phyloP scores from a whole-genome alignment of 2,329 filamentous ascomycete genomes.

The Coleophoma eucalyptorum region DNA sequence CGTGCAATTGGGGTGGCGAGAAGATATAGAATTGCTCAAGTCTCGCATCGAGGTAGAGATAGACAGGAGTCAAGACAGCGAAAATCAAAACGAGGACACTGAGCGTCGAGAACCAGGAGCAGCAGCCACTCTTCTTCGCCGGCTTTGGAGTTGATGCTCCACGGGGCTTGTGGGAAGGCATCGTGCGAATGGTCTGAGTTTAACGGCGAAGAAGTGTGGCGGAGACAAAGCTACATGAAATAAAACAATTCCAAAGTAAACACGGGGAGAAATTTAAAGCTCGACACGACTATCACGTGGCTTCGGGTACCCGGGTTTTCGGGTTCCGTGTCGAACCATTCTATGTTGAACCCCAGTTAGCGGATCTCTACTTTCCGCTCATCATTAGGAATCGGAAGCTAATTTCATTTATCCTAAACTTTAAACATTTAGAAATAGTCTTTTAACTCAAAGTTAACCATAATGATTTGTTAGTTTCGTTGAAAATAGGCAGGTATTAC shows the following conservation, averaged over 20 bases:
- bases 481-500: too few species aligned
- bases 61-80: constrained; percentile 48
- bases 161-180: constrained; percentile 1
- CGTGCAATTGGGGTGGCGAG: constrained; percentile 61
- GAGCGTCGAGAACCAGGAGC: constrained; percentile 23
- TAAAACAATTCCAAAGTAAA: neutral
- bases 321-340: too few species aligned
- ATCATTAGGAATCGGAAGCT: too few species aligned
- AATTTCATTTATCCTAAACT: too few species aligned
- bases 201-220: neutral
- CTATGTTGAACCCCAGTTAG: too few species aligned
- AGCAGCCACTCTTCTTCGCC: neutral
- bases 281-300: neutral
- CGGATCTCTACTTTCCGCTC: too few species aligned
- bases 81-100: constrained; percentile 49
- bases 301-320: too few species aligned
- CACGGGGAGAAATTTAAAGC: neutral
- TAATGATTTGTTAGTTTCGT: too few species aligned
- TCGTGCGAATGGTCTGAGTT: neutral
- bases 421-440: too few species aligned
- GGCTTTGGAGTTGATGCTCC: neutral
- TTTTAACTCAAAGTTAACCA: too few species aligned
- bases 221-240: neutral
- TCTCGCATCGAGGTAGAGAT: constrained; percentile 54
- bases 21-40: constrained; percentile 67